Evolutionary conservation across 2,329 filamentous ascomycete genomes (phyloP).

Genomic region (Colletotrichum godetiae): DNA sequence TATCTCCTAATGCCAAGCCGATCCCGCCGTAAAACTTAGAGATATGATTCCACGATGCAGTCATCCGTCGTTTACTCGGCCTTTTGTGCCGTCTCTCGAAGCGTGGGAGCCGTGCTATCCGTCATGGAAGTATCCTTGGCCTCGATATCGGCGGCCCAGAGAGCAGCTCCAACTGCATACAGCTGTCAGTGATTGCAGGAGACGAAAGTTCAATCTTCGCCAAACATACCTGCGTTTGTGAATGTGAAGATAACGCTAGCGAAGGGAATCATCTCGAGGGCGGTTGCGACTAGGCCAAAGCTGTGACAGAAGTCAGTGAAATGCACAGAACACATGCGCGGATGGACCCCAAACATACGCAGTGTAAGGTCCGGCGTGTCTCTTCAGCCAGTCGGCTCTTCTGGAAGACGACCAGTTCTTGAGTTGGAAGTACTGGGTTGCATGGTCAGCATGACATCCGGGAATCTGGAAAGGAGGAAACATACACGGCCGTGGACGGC

Average conservation of each 20-base stretch:
- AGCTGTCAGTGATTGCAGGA: slow-evolving; percentile 36
- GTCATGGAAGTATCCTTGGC: slow-evolving; percentile 61
- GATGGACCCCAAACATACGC: slow-evolving; percentile 61
- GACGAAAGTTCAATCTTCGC: neutral
- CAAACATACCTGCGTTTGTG: slow-evolving; percentile 77
- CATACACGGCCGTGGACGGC: slow-evolving; percentile 66
- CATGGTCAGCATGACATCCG: slow-evolving; percentile 1
- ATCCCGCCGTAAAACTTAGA: neutral
- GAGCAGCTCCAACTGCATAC: slow-evolving; percentile 79
- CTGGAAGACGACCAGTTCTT: slow-evolving; percentile 81
- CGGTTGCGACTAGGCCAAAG: slow-evolving; percentile 78
- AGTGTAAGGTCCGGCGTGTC: slow-evolving; percentile 81
- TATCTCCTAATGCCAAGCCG: neutral
- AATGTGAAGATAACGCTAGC: slow-evolving; percentile 87
- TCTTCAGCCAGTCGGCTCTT: slow-evolving; percentile 75
- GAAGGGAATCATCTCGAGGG: slow-evolving; percentile 88
- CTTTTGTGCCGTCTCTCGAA: slow-evolving; percentile 62
- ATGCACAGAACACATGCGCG: neutral
- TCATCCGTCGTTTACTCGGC: slow-evolving; percentile 50
- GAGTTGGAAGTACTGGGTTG: slow-evolving; percentile 84
- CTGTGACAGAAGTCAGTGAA: slow-evolving; percentile 55
- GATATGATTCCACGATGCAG: neutral
- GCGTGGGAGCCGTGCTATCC: slow-evolving; percentile 59
- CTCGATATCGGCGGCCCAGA: slow-evolving; percentile 95
- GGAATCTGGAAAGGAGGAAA: slow-evolving; percentile 32